phyloP scores from a whole-genome alignment of 148 eudicot genomes.

The Diospyros kaki region DNA sequence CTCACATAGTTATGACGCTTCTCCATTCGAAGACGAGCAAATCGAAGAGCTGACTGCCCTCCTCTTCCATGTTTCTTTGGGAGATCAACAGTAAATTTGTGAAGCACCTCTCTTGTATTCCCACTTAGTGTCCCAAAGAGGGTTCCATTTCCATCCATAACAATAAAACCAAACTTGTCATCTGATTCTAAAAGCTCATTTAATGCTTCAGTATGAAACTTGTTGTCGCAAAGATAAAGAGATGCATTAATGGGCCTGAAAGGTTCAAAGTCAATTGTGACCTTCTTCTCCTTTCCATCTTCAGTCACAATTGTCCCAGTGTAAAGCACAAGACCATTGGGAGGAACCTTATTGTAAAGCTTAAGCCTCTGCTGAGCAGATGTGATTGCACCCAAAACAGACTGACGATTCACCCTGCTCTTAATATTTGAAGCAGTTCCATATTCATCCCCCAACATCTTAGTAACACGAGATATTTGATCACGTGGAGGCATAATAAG shows the following conservation, averaged over 20 bases:
- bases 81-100: constrained; percentile 27
- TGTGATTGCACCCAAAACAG: constrained; percentile 25
- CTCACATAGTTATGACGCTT: constrained; percentile 34
- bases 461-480: constrained; percentile 26
- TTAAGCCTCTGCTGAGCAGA: constrained; percentile 32
- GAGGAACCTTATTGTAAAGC: constrained; percentile 29
- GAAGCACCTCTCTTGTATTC: constrained; percentile 29
- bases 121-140: constrained; percentile 31
- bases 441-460: constrained; percentile 30
- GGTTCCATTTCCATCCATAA: constrained; percentile 33
- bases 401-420: constrained; percentile 30
- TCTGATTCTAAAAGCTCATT: constrained; percentile 29
- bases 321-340: constrained; percentile 28
- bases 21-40: constrained; percentile 33
- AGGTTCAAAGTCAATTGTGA: constrained; percentile 29
- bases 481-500: constrained; percentile 34
- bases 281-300: constrained; percentile 29
- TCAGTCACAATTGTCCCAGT: constrained; percentile 26
- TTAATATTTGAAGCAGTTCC: constrained; percentile 31
- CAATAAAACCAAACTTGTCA: constrained; percentile 27
- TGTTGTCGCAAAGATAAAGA: constrained; percentile 27
- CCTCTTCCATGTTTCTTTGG: constrained; percentile 34
- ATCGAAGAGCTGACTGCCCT: constrained; percentile 31
- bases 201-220: constrained; percentile 28
- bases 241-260: constrained; percentile 28